These are phyloP conservation scores for Tuber brumale DNA, from an alignment of 495 filamentous ascomycete genomes.

Conservation along the genomic window DNA sequence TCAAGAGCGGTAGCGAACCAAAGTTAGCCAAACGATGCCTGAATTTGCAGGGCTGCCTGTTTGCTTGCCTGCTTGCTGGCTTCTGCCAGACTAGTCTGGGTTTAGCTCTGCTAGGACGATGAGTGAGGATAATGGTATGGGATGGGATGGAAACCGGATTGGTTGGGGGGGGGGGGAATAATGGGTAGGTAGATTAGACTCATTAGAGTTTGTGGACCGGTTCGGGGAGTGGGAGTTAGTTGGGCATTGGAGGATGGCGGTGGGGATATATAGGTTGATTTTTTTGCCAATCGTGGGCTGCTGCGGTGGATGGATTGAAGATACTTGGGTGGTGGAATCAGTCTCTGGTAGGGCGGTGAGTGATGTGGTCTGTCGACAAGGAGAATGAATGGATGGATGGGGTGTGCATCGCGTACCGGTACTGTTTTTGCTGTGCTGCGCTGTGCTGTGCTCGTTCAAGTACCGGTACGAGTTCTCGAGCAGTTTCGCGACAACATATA, in stretches of 20 bases:
- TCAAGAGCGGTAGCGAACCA: not conserved
- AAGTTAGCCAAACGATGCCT: not conserved
- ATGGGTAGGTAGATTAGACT: too few species aligned
- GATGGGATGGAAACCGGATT: not conserved
- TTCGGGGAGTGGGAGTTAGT: not conserved
- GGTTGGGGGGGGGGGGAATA: not conserved
- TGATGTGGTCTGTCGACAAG: not conserved
- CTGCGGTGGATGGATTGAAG: not conserved
- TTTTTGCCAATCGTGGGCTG: not conserved
- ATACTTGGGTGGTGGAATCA: not conserved
- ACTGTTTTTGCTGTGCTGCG: too few species aligned
- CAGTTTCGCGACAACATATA: too few species aligned
- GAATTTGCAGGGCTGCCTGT: not conserved
- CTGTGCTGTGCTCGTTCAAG: too few species aligned
- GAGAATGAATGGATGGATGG: not conserved
- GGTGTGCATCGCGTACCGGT: not conserved
- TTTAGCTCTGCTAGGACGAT: not conserved
- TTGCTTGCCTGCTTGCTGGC: not conserved
- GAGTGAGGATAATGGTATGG: not conserved
- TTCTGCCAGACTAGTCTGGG: not conserved
- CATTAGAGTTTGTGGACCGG: not conserved
- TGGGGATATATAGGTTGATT: not conserved
- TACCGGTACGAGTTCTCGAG: not conserved
- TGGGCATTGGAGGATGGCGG: not conserved
- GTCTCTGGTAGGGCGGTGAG: not conserved